Base-by-base conservation (phyloP, 2,329 filamentous ascomycete species). In the Cercospora sp. region DNA sequence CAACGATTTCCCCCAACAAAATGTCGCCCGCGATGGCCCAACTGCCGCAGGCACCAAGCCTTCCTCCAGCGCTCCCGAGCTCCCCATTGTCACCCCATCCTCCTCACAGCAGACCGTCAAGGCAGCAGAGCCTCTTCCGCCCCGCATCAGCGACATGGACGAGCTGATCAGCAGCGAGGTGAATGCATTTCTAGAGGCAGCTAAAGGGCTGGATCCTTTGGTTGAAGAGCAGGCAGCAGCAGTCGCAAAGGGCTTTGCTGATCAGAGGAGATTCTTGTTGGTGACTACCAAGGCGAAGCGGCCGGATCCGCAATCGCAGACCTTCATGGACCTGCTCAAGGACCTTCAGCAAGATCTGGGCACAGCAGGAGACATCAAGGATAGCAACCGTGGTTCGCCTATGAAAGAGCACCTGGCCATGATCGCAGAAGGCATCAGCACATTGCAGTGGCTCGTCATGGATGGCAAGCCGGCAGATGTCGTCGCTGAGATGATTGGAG, bases 201-300 rank as follows among this genome's bases (percentile, higher is more conserved):
- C 93, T 82, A 86, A 90, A 72, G 88, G 91, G 72, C 82, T 98
- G 64, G 94, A 93, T 66, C 90, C 90, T 67, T 61, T 76, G 70
- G 69, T 78, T 9, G 69, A 76, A 63, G 89, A 96, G 74, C 94
- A 97, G 86, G 91, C 92, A 80, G 73, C 68, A 78, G 83, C 84
- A 26, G 85, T 89, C 59, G 81, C 85, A 66, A 81, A 85, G 75
- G 88, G 93, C 49, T 97, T 98, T 82, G 84, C 89, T 67, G 92
- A 92, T 70, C 91, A 97, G 83, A 89, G 94, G 74, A 91, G 89
- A 73, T 97, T 97, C 80, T 85, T 99, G 66, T 86, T 96, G 71
- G 90, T 97, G 74, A 88, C 93, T 1, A 94, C 92, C 63, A 95
- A 94, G 83, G 90, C 95, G 24, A 96, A 93, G 85, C 97, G 97